Conservation (phyloP, 2,329 filamentous ascomycete species). For the Apiospora koreana region DNA sequence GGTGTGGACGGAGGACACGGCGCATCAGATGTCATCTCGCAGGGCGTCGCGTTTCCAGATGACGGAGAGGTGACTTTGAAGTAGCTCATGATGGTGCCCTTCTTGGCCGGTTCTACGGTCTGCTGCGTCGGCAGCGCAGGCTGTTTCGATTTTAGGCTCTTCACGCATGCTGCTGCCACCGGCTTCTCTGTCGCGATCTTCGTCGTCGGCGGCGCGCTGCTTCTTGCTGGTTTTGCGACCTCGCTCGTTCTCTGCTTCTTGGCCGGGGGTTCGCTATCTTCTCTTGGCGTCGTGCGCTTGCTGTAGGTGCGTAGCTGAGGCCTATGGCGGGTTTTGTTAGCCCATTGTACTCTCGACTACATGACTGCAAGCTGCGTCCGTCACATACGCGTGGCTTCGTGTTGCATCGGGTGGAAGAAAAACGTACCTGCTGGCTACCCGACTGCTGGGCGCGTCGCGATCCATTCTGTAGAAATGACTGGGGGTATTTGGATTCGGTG, state of each 20-base stretch:
- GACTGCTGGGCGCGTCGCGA: not conserved
- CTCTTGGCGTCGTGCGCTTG: constrained; percentile 29
- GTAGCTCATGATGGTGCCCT: constrained; percentile 32
- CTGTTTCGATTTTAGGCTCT: constrained; percentile 1
- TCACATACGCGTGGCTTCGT: no score
- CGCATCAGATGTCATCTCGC: constrained; percentile 20
- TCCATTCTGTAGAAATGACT: not conserved
- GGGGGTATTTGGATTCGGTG: not conserved
- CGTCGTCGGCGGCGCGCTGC: not conserved
- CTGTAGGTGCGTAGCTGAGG: constrained; percentile 39
- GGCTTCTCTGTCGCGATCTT: not conserved
- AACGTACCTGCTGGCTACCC: not conserved
- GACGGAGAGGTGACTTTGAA: constrained; percentile 27
- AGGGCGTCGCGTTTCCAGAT: constrained; percentile 16
- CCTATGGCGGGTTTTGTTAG: constrained; percentile 17
- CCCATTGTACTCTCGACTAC: not conserved
- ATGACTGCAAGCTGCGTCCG: not conserved
- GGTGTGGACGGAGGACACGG: constrained; percentile 12
- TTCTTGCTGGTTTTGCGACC: not conserved
- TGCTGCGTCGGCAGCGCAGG: constrained; percentile 16
- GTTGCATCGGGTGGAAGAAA: not conserved
- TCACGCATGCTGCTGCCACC: not conserved
- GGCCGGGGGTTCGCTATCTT: constrained; percentile 22
- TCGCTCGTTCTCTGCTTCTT: constrained; percentile 24
- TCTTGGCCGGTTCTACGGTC: constrained; percentile 19